Evolutionary conservation across 2,329 filamentous ascomycete genomes (phyloP).

Genomic region (Trichoderma sp.): DNA sequence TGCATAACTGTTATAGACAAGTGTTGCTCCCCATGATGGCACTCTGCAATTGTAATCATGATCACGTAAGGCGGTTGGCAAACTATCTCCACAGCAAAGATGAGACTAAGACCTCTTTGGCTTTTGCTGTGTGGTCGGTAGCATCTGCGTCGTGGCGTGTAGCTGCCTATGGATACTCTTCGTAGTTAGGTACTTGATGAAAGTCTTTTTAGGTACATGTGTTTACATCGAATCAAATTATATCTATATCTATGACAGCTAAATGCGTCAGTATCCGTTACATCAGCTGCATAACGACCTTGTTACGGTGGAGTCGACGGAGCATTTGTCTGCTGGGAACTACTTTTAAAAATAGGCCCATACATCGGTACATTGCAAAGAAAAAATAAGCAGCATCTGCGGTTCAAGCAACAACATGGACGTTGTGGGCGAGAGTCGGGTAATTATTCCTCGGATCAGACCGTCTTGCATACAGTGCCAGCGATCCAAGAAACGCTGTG

Average conservation of each 20-base stretch:
- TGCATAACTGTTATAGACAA: not conserved
- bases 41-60: not conserved
- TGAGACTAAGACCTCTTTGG: not conserved
- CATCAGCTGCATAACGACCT: no score
- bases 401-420: not conserved
- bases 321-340: no score
- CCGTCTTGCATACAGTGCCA: slow-evolving; percentile 1
- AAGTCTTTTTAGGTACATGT: no score
- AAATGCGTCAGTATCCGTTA: no score
- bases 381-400: no score
- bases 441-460: not conserved
- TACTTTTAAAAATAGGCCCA: no score
- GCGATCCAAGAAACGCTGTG: slow-evolving; percentile 4
- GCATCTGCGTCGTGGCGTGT: not conserved
- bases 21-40: not conserved
- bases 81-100: not conserved
- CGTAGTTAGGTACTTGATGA: no score
- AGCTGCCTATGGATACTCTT: not conserved
- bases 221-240: no score
- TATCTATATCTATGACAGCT: no score
- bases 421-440: not conserved
- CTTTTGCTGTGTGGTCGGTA: not conserved
- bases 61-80: not conserved
- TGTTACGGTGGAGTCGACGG: no score
- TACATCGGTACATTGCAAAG: no score